phyloP scores from a whole-genome alignment of 805 yeast species.

The Jamesozyma jinghongensis region DNA sequence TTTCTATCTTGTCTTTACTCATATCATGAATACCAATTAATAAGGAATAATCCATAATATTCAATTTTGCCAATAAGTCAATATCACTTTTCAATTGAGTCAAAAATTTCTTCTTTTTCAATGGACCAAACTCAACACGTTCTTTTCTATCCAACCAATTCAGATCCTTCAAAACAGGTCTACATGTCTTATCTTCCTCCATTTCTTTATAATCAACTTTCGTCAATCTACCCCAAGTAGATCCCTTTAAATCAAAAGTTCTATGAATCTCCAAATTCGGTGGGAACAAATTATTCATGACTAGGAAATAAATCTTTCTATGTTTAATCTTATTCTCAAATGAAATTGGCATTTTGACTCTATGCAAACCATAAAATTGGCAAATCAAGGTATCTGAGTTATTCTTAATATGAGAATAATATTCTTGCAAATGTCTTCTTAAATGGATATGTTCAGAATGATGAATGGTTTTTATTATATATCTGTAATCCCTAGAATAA shows the following conservation, averaged over 20 bases:
- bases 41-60: conserved; percentile 93
- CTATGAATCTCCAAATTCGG: conserved; percentile 80
- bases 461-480: conserved; percentile 92
- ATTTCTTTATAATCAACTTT: conserved; percentile 19
- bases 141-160: conserved; percentile 72
- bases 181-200: conserved; percentile 21
- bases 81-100: conserved; percentile 73
- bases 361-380: conserved; percentile 91
- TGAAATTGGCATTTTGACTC: conserved; percentile 76
- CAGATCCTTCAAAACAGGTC: conserved; percentile 67
- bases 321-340: conserved; percentile 33
- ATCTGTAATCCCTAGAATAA: conserved; percentile 85
- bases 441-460: conserved; percentile 85
- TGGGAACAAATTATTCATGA: conserved; percentile 95
- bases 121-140: conserved; percentile 66
- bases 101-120: conserved; percentile 48
- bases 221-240: conserved; percentile 72
- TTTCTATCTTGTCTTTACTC: conserved; percentile 18
- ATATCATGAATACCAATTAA: conserved; percentile 82
- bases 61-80: conserved; percentile 55
- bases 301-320: conserved; percentile 81
- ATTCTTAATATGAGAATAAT: conserved; percentile 69
- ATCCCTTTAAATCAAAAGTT: conserved; percentile 89
- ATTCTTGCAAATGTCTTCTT: conserved; percentile 60
- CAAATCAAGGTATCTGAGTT: conserved; percentile 84